Evolutionary conservation across 129 eudicot species (phyloP).

Genomic region (Artemisia annua): DNA sequence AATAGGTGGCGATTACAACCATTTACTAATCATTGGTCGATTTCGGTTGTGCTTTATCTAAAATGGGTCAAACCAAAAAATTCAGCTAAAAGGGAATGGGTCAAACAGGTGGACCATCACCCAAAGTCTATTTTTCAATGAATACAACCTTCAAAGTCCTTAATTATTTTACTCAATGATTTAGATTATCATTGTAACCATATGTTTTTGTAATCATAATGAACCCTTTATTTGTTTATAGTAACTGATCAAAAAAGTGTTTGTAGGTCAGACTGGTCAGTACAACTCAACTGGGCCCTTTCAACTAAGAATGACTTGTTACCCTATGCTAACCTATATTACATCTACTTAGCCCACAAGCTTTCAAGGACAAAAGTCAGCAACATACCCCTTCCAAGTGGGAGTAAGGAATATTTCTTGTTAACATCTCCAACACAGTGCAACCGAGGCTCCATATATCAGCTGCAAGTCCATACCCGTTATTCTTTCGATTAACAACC

Average conservation of each 20-base stretch:
- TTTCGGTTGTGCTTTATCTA: conserved; percentile 9
- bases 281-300: not conserved
- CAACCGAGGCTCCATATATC: conserved; percentile 98
- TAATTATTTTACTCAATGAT: not conserved
- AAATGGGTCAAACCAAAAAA: conserved; percentile 2
- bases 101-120: not conserved
- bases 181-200: not conserved
- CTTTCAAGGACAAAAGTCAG: not conserved
- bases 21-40: not conserved
- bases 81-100: not conserved
- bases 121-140: not conserved
- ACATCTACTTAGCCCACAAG: conserved; percentile 9
- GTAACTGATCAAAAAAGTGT: not conserved
- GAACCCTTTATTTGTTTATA: not conserved
- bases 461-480: conserved; percentile 66
- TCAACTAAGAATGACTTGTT: not conserved
- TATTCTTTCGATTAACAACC: conserved; percentile 50
- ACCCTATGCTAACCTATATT: too few relatives aligned
- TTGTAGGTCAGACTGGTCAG: not conserved
- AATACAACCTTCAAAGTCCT: not conserved
- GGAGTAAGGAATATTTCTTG: conserved; percentile 64
- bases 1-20: not conserved
- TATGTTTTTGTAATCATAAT: not conserved
- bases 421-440: conserved; percentile 88
- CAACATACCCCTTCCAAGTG: conserved; percentile 71